Evolutionary conservation across 1,284 basidiomycete genomes (phyloP).

Genomic region (Ceratobasidium sp.): DNA sequence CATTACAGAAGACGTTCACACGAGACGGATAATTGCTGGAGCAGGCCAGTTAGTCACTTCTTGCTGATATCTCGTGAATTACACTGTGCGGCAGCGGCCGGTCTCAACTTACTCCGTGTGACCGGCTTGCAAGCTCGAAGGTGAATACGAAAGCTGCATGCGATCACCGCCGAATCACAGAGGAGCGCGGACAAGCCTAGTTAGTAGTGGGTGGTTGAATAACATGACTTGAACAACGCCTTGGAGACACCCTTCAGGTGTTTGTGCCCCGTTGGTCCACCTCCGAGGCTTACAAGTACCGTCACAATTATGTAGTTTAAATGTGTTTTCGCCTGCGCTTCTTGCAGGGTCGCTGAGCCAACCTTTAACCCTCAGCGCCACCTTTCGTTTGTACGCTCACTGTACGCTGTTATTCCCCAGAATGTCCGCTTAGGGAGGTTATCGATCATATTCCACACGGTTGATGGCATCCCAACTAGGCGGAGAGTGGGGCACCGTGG

Average conservation of each 20-base stretch:
- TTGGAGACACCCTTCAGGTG: too few species aligned
- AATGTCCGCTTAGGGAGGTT: neutral
- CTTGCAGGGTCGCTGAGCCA: neutral
- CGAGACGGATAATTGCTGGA: neutral
- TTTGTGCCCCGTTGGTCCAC: neutral
- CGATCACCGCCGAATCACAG: neutral
- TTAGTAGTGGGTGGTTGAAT: neutral
- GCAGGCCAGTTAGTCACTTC: neutral
- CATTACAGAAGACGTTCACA: neutral
- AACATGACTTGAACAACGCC: neutral
- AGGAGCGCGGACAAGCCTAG: neutral
- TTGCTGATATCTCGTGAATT: neutral
- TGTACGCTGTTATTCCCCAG: too few species aligned
- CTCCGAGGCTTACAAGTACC: neutral
- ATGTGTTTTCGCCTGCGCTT: neutral
- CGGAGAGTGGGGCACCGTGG: neutral
- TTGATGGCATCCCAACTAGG: neutral
- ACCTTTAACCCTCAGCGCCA: neutral
- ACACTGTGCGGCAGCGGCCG: neutral
- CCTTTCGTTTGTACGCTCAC: neutral
- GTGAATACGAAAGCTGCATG: neutral
- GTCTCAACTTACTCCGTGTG: neutral
- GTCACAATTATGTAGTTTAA: neutral
- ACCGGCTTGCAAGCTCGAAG: neutral
- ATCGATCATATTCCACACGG: neutral